Evolutionary conservation across 331 rosid genomes (phyloP), one percentile per base, ranked within the genome.

Genomic region (Spiraea crenata): DNA sequence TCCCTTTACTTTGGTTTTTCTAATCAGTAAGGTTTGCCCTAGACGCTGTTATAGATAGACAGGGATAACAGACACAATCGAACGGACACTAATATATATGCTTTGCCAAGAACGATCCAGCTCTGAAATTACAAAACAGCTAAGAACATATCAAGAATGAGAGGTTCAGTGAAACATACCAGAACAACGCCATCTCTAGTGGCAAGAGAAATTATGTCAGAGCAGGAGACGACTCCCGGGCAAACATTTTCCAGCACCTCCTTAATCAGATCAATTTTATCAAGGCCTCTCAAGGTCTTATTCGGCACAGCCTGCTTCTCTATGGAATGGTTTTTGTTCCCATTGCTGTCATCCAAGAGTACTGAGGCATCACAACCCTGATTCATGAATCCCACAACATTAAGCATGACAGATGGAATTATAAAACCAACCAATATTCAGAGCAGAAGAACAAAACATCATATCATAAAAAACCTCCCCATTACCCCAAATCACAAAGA

Each of bases 281-380:
- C 87, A 63, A 93, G 88, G 19, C 95, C 97, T 82, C 50, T 88
- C 85, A 93, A 73, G 48, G 88, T 81, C 77, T 69, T 80, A 67
- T 93, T 90, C 3, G 97, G 98, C 20, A 87, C 54, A 14, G 97
- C 96, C 71, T 79, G 85, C 81, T 76, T 89, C 85, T 90, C 96
- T 52, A 63, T 68, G 2, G 92, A 70, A 56, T 46, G 64, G 79
- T 74, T 86, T 39, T 25, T 37, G 45, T 80, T 73, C 39, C 81
- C 82, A 57, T 74, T 20, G 79, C 80, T 85, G 31, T 80, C 88
- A 74, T 93, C 96, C 87, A 90, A 84, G 52, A 93, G 88, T 68
- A 90, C 69, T 16, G 98, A 93, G 57, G 97, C 97, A 73, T 93
- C 98, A 76, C 92, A 93, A 0, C 96, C 98, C 98, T 93, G 72